Conservation (phyloP, 768 basidiomycete genomes). For the Cystofilobasidium macerans region DNA sequence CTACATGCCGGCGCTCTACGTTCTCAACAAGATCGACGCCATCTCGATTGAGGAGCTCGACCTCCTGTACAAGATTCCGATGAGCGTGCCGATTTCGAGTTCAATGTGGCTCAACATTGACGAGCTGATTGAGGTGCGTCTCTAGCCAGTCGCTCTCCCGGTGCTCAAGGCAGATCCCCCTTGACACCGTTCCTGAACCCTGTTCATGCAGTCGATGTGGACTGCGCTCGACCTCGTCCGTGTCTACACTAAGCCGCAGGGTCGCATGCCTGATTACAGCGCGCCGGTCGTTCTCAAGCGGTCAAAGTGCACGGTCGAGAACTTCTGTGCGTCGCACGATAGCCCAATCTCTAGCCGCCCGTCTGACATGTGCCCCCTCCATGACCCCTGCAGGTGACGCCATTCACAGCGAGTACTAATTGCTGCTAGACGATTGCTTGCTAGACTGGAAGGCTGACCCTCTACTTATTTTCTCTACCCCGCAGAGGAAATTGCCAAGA, state of each 20-base stretch:
- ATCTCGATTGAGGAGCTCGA: slow-evolving; percentile 98
- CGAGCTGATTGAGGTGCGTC: slow-evolving; percentile 57
- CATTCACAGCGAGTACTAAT: not conserved
- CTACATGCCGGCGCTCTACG: slow-evolving; percentile 85
- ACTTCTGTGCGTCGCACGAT: too few species aligned
- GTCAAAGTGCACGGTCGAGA: slow-evolving; percentile 49
- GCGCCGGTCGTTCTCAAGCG: slow-evolving; percentile 65
- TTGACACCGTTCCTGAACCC: not conserved
- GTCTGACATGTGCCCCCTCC: not conserved
- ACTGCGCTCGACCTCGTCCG: slow-evolving; percentile 80
- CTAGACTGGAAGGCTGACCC: slow-evolving; percentile 45
- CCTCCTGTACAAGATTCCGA: slow-evolving; percentile 80
- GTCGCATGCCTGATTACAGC: slow-evolving; percentile 77
- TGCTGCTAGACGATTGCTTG: slow-evolving; percentile 47
- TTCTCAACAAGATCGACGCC: slow-evolving; percentile 70
- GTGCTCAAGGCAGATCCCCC: not conserved
- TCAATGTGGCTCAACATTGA: slow-evolving; percentile 93
- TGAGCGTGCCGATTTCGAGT: slow-evolving; percentile 78
- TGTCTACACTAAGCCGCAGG: slow-evolving; percentile 88
- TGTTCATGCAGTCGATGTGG: slow-evolving; percentile 62
- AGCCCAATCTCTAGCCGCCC: not conserved
- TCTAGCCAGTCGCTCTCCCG: not conserved
- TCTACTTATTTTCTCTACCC: not conserved
- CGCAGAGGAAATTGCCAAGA: slow-evolving; percentile 68
- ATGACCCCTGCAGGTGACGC: too few species aligned